Evolutionary conservation across 1,284 basidiomycete species (phyloP).

Genomic region (Cryptococcus sp.): DNA sequence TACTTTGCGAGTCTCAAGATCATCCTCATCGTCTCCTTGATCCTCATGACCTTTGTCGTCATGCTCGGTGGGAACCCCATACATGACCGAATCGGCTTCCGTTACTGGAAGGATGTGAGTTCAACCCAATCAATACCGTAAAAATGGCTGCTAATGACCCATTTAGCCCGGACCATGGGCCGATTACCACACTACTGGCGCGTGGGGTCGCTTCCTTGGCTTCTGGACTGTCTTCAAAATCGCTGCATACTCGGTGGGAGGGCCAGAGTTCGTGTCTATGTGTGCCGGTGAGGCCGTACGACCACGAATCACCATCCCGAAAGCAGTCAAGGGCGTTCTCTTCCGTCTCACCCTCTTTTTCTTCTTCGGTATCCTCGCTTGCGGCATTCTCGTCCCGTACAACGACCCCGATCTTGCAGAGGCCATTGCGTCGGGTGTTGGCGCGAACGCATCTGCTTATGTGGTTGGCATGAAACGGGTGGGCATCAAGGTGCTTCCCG

Average conservation of each 20-base stretch:
- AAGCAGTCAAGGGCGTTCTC: constrained; percentile 34
- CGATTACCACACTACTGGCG: constrained; percentile 13
- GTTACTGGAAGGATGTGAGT: constrained; percentile 35
- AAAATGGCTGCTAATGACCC: too few species aligned
- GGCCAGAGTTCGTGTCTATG: constrained; percentile 36
- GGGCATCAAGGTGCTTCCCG: constrained; percentile 21
- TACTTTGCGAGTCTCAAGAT: constrained; percentile 26
- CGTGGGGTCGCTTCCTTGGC: constrained; percentile 29
- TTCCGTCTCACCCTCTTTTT: constrained; percentile 40
- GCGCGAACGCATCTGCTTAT: constrained; percentile 23
- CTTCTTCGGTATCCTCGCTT: constrained; percentile 59
- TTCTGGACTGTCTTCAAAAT: constrained; percentile 31
- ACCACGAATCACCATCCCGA: constrained; percentile 59
- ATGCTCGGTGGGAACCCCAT: constrained; percentile 38
- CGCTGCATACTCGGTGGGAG: constrained; percentile 37
- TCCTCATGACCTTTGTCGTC: constrained; percentile 33
- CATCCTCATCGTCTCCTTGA: constrained; percentile 25
- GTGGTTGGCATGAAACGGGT: constrained; percentile 28
- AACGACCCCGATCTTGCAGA: constrained; percentile 10
- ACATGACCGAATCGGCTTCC: constrained; percentile 32
- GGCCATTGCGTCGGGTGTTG: constrained; percentile 14
- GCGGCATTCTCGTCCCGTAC: constrained; percentile 47
- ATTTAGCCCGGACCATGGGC: constrained; percentile 24
- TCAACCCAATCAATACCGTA: background rate
- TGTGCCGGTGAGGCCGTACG: constrained; percentile 35